These are phyloP conservation scores for Chloris gayana DNA, from an alignment of 176 grass and related monocot genomes.

Conservation along the genomic window DNA sequence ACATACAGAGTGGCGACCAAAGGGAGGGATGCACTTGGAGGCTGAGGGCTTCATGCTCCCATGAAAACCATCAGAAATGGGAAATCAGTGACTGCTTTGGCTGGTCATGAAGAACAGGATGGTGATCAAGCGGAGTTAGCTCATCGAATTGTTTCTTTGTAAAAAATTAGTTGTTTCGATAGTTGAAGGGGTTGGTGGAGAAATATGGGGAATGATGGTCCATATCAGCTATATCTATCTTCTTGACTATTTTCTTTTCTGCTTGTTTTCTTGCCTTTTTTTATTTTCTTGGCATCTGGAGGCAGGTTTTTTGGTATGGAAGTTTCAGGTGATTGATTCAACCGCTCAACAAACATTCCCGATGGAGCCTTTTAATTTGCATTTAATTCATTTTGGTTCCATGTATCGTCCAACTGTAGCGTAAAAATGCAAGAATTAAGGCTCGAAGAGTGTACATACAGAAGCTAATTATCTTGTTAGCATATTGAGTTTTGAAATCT, in stretches of 20 bases:
- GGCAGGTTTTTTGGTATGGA: neutral
- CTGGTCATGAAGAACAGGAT: neutral
- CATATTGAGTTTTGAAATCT: neutral
- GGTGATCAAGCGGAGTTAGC: neutral
- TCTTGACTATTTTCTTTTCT: neutral
- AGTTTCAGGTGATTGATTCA: neutral
- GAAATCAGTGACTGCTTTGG: neutral
- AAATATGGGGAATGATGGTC: neutral
- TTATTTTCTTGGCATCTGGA: neutral
- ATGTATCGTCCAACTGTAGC: neutral
- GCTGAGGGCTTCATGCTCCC: neutral
- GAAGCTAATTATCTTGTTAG: neutral
- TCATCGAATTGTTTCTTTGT: neutral
- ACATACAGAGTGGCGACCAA: conserved; percentile 80
- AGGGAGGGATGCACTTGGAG: conserved; percentile 22
- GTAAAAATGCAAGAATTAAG: neutral
- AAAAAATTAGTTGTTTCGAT: neutral
- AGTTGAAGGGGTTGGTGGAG: neutral
- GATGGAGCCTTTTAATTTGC: neutral
- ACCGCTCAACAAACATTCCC: neutral
- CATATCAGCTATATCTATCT: neutral
- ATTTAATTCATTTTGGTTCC: neutral
- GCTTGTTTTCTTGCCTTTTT: neutral
- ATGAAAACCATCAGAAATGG: neutral
- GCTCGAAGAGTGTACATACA: neutral